A percentile compares a stretch with the other conserved stretches of the same genome.
Evolutionary conservation across 345 rosid genomes (phyloP).

Genomic region (Leavenworthia alabamica): DNA sequence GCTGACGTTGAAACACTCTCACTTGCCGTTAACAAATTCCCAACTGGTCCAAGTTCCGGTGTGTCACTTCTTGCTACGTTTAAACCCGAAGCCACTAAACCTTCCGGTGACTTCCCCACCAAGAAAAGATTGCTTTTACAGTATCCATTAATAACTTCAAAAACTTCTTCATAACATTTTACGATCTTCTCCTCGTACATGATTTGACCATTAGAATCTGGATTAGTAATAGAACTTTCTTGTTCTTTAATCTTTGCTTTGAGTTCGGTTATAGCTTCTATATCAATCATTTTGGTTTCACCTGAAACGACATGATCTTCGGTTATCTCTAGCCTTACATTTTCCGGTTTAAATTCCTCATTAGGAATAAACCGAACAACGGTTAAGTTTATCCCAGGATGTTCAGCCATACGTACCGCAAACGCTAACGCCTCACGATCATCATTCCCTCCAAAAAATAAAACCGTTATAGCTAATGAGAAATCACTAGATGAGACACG

Average conservation of each 20-base stretch:
- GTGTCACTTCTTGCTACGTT: constrained; percentile 19
- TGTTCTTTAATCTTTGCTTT: constrained; percentile 23
- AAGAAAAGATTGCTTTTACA: constrained; percentile 44
- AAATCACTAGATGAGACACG: constrained; percentile 67
- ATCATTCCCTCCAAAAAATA: constrained; percentile 80
- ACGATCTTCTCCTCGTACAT: constrained; percentile 41
- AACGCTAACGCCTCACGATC: constrained; percentile 82
- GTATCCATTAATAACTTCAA: constrained; percentile 25
- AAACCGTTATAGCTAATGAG: constrained; percentile 42
- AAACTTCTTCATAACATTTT: constrained; percentile 31
- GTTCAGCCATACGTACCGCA: constrained; percentile 71
- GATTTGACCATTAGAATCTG: constrained; percentile 11
- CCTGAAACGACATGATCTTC: constrained; percentile 18
- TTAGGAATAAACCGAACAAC: constrained; percentile 43
- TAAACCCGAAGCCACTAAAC: constrained; percentile 34
- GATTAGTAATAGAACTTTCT: constrained; percentile 15
- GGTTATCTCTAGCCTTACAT: constrained; percentile 27
- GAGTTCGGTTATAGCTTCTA: constrained; percentile 30
- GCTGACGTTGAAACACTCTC: constrained; percentile 41
- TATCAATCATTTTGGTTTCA: constrained; percentile 28
- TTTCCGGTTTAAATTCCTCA: constrained; percentile 34
- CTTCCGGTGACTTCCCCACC: constrained; percentile 50
- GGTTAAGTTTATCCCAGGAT: constrained; percentile 58
- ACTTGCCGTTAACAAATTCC: constrained; percentile 33
- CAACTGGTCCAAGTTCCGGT: constrained; percentile 29